Conservation (phyloP, 768 basidiomycete species). For the Cantharellus cinnabarinus region DNA sequence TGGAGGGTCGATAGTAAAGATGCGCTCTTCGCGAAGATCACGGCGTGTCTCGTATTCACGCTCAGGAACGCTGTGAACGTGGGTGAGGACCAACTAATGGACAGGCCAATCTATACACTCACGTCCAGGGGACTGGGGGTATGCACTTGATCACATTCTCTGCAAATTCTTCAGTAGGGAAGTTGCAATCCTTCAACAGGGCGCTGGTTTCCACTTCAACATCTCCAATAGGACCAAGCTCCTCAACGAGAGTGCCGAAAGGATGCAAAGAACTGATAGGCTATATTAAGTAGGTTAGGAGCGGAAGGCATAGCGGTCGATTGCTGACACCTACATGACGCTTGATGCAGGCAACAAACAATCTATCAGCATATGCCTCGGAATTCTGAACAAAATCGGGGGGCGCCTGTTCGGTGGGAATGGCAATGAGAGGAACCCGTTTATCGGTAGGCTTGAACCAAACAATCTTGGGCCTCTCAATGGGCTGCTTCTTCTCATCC, state of each 20-base stretch:
- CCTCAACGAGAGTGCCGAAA: slow-evolving; percentile 94
- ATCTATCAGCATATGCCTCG: slow-evolving; percentile 69
- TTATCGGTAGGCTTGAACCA: slow-evolving; percentile 99
- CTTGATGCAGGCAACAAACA: slow-evolving; percentile 97
- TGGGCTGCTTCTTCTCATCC: slow-evolving; percentile 55
- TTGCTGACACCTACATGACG: slow-evolving; percentile 60
- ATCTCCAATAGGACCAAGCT: slow-evolving; percentile 95
- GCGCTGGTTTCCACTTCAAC: slow-evolving; percentile 97
- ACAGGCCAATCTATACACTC: slow-evolving; percentile 16
- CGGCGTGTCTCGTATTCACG: slow-evolving; percentile 72
- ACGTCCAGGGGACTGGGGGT: slow-evolving; percentile 91
- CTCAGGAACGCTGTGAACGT: slow-evolving; percentile 51
- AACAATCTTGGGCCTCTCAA: slow-evolving; percentile 93
- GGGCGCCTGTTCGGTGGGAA: slow-evolving; percentile 96
- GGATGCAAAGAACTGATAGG: slow-evolving; percentile 94
- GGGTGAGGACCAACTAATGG: background rate
- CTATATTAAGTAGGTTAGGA: slow-evolving; percentile 20
- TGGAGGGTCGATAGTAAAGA: slow-evolving; percentile 87
- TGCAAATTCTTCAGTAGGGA: slow-evolving; percentile 91
- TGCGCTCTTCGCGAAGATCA: slow-evolving; percentile 65
- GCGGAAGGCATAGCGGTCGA: slow-evolving; percentile 15
- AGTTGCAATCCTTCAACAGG: slow-evolving; percentile 94
- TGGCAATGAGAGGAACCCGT: slow-evolving; percentile 93
- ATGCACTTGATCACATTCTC: slow-evolving; percentile 90
- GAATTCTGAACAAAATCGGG: slow-evolving; percentile 89